Base-by-base conservation (phyloP, 345 rosid genomes). In the Acer saccharum region DNA sequence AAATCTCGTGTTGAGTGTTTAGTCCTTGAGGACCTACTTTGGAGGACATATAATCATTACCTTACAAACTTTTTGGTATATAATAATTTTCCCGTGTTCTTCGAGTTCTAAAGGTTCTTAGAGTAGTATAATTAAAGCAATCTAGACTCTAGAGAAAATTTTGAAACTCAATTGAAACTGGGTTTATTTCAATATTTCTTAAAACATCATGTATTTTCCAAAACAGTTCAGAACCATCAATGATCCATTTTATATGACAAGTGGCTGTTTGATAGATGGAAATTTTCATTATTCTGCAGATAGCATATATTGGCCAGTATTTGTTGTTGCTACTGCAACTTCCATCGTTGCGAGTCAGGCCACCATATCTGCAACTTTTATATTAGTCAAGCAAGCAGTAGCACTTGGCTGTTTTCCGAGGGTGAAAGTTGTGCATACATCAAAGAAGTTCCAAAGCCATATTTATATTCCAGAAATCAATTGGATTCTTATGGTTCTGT, bases 321-420 rank as follows among this genome's bases (percentile, higher is more conserved):
- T 80, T 50, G 29, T 83, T 63, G 41, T 80, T 77, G 79, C 81
- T 35, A 83, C 83, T 21, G 71, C 79, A 10, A 83, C 86, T 57
- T 81, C 86, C 17, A 50, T 77, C 9, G 79, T 83, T 52, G 86
- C 79, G 21, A 83, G 86, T 65, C 83, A 83, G 55, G 81, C 86
- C 11, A 83, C 79, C 9, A 77, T 83, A 60, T 80, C 83, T 3
- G 83, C 81, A 25, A 77, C 83, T 5, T 83, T 83, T 66, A 70
- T 81, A 25, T 72, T 83, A 65, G 75, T 83, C 74, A 80, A 80
- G 70, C 83, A 80, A 71, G 86, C 86, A 4, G 48, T 74, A 44
- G 86, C 86, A 48, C 81, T 80, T 11, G 83, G 86, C 69, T 83
- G 86, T 66, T 83, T 80, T 67, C 86, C 81, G 27, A 58, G 81